Evolutionary conservation across 306 rosid genomes (phyloP).

Genomic region (Fragaria vesca): DNA sequence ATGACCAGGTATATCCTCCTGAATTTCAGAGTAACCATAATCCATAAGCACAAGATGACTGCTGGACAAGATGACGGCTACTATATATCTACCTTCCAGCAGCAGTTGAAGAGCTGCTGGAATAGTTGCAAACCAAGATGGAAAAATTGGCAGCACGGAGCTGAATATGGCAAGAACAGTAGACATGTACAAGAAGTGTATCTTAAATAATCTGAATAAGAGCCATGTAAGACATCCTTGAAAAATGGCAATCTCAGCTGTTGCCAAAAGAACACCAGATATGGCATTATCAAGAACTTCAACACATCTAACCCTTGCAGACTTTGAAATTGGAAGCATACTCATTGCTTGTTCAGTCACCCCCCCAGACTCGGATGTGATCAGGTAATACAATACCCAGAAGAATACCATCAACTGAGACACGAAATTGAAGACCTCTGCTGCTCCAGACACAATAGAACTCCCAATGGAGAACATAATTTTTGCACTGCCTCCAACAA

Average conservation of each 20-base stretch:
- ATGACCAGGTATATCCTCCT: conserved; percentile 83
- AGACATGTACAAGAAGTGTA: conserved; percentile 91
- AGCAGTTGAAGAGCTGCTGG: conserved; percentile 81
- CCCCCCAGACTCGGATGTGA: conserved; percentile 93
- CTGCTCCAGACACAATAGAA: conserved; percentile 86
- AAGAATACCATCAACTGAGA: conserved; percentile 87
- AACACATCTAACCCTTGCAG: conserved; percentile 71
- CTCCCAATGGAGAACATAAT: conserved; percentile 60
- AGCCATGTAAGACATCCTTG: conserved; percentile 98
- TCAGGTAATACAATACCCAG: conserved; percentile 89
- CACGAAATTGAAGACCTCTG: conserved; percentile 82
- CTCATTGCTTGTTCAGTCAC: conserved; percentile 85
- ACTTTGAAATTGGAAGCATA: conserved; percentile 74
- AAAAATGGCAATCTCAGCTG: conserved; percentile 81
- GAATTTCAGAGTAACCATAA: conserved; percentile 75
- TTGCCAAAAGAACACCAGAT: conserved; percentile 83
- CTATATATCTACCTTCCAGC: conserved; percentile 77
- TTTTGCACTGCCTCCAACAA: conserved; percentile 72
- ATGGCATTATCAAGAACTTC: conserved; percentile 93
- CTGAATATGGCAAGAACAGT: conserved; percentile 77
- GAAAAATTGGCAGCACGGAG: conserved; percentile 80
- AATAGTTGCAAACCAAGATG: conserved; percentile 73
- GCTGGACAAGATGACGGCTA: conserved; percentile 49
- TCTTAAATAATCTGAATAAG: conserved; percentile 60
- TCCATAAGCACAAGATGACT: conserved; percentile 83